phyloP scores from a whole-genome alignment of 257 asterid genomes.

The Ehretia macrophylla region DNA sequence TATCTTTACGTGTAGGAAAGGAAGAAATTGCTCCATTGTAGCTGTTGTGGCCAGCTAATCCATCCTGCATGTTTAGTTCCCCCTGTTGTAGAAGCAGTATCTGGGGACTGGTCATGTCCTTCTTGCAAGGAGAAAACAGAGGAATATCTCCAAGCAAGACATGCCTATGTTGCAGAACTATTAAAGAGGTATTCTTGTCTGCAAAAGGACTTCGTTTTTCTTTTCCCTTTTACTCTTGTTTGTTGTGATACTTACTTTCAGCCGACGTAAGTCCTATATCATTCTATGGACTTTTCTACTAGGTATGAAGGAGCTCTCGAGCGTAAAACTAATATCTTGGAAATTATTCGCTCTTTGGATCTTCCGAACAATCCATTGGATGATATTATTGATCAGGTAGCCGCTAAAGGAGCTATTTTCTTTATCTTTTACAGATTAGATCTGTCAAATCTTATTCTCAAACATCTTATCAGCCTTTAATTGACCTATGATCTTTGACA shows the following conservation, averaged over 20 bases:
- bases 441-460: background rate
- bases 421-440: background rate
- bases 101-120: constrained; percentile 85
- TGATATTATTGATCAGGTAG: constrained; percentile 94
- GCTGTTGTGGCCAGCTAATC: constrained; percentile 73
- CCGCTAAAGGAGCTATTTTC: background rate
- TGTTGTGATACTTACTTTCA: constrained; percentile 8
- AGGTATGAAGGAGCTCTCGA: constrained; percentile 87
- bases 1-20: constrained; percentile 58
- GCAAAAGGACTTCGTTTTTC: constrained; percentile 1
- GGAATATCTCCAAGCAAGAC: constrained; percentile 78
- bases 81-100: constrained; percentile 62
- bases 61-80: constrained; percentile 87
- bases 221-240: background rate
- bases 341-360: constrained; percentile 79
- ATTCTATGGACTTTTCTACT: constrained; percentile 13
- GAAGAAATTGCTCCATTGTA: constrained; percentile 90
- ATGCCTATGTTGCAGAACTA: constrained; percentile 65
- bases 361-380: constrained; percentile 99
- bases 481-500: constrained; percentile 34
- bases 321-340: constrained; percentile 65
- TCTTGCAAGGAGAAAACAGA: constrained; percentile 90
- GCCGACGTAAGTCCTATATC: background rate
- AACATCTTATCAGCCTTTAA: background rate
- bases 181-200: constrained; percentile 49